Evolutionary conservation across 129 eudicot genomes (phyloP), one percentile per base, ranked within the genome.

Genomic region (Calendula officinalis): DNA sequence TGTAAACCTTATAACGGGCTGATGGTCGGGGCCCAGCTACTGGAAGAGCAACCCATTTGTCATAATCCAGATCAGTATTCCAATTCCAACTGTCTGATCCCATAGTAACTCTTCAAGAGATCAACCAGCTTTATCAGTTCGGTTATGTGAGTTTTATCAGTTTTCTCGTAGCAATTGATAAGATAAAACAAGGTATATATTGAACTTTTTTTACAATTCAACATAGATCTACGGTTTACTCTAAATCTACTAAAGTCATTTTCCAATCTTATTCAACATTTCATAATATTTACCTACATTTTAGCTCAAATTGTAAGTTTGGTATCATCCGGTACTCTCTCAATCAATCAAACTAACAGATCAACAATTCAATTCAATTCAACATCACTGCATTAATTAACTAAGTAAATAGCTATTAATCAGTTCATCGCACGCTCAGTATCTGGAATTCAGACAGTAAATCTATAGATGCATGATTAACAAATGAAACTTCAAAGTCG

Each of bases 1-100:
- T 13, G 56, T 64, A 11, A 11, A 88, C 96, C 96, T 88, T 88
- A 75, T 88, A 88, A 57, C 92, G 95, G 46, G 91, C 83, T 48
- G 80, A 71, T 46, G 91, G 95, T 0, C 77, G 85, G 50, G 78
- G 82, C 36, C 86, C 83, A 67, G 80, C 67, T 27, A 81, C 82
- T 3, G 95, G 86, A n/a, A 81, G 75, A 8, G 82, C 30, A 14
- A 77, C 85, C 95, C 95, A 87, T 63, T 71, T 78, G 47, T 87
- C 88, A 69, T 81, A 70, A 48, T 59, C 73, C 59, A 84, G 62
- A 41, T 69, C 80, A 65, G 77, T 81, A 68, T 64, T 65, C 88
- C 91, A 90, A 56, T 56, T 78, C 69, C 62, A 66, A 59, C 30
- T 67, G 11, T 78, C 80, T 38, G 78, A 69, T 62, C 85, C 85